Conservation (phyloP, 192 early-diverging fungal genomes). For the Dissophora ornata region DNA sequence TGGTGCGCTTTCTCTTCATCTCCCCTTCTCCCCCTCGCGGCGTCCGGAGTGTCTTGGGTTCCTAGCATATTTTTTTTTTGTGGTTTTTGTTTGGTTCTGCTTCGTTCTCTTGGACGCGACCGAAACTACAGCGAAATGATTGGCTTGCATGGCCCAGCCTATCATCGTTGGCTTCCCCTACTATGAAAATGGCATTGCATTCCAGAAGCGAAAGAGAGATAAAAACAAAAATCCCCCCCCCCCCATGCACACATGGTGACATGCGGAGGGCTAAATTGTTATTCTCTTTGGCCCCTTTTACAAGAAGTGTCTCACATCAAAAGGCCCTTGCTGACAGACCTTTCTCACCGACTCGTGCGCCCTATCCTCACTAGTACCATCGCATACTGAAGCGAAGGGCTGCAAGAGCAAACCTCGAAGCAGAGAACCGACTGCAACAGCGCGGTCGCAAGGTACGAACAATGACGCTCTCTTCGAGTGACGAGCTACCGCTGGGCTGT, state of each 20-base stretch:
- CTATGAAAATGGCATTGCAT: no score
- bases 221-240: no score
- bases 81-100: conserved; percentile 31
- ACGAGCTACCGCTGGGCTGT: no score
- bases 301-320: no score
- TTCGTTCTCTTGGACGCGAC: conserved; percentile 41
- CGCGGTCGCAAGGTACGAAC: conserved; percentile 63
- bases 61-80: conserved; percentile 13
- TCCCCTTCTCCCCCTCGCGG: not conserved
- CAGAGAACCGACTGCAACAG: conserved; percentile 72
- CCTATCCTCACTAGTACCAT: conserved; percentile 72
- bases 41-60: not conserved
- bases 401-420: conserved; percentile 83
- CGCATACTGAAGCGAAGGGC: conserved; percentile 94
- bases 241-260: no score
- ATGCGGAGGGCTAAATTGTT: no score
- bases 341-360: not conserved
- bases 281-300: not conserved
- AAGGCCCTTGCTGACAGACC: no score
- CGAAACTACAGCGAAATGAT: conserved; percentile 53
- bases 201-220: no score
- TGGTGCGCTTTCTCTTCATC: not conserved
- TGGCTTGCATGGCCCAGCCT: conserved; percentile 47
- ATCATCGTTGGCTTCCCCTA: conserved; percentile 22
- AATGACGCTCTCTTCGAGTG: not conserved